These are phyloP conservation scores for Chaetomium sp. DNA, from an alignment of 2,329 filamentous ascomycete genomes.

Conservation along the genomic window DNA sequence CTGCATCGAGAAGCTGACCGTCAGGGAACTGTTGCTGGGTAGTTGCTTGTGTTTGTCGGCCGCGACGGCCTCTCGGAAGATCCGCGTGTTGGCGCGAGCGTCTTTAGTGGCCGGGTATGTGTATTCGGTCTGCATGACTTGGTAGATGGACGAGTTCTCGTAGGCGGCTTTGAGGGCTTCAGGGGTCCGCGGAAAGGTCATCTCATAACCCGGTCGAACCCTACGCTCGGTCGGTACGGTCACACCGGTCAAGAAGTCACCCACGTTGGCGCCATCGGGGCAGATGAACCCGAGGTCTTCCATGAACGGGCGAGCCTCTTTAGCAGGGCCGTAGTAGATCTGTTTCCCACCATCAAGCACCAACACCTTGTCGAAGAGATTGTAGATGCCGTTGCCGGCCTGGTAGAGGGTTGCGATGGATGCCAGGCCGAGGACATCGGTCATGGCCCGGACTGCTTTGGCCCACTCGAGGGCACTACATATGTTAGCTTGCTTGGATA, in stretches of 20 bases:
- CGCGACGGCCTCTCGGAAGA: slow-evolving; percentile 47
- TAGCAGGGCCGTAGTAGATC: slow-evolving; percentile 56
- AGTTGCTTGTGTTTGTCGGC: slow-evolving; percentile 51
- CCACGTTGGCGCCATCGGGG: slow-evolving; percentile 54
- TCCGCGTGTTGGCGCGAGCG: slow-evolving; percentile 42
- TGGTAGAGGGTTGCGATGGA: slow-evolving; percentile 63
- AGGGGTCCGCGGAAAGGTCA: slow-evolving; percentile 40
- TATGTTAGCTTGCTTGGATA: not conserved
- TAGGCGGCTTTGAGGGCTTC: slow-evolving; percentile 43
- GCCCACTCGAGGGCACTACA: slow-evolving; percentile 51
- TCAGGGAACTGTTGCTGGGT: slow-evolving; percentile 47
- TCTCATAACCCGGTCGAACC: slow-evolving; percentile 40
- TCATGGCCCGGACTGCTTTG: slow-evolving; percentile 57
- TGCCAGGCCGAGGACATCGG: slow-evolving; percentile 53
- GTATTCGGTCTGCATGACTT: slow-evolving; percentile 49
- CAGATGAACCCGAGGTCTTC: slow-evolving; percentile 58
- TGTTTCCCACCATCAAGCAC: slow-evolving; percentile 60
- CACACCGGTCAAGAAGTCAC: slow-evolving; percentile 60
- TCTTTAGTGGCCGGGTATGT: slow-evolving; percentile 46
- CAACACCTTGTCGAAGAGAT: slow-evolving; percentile 64
- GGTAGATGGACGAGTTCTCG: slow-evolving; percentile 43
- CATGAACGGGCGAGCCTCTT: slow-evolving; percentile 57
- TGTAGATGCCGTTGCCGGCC: slow-evolving; percentile 62
- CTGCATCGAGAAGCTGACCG: slow-evolving; percentile 58
- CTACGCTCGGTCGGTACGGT: slow-evolving; percentile 62